These are phyloP conservation scores for Firmiana major DNA, from an alignment of 345 rosid genomes.

Conservation along the genomic window DNA sequence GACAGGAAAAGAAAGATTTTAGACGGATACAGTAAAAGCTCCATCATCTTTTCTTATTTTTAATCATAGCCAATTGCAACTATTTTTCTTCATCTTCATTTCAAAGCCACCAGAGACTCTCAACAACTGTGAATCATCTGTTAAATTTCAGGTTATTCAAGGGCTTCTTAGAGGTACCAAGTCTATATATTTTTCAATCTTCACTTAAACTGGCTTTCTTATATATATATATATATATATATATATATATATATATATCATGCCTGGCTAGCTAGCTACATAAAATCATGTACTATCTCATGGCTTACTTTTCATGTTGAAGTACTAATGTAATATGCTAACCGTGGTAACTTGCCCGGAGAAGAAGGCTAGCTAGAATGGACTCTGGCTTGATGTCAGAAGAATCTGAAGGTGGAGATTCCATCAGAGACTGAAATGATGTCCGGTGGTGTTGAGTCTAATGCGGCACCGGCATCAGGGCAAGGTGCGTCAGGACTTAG, in stretches of 20 bases:
- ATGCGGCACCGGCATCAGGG: constrained; percentile 12
- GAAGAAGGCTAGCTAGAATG: constrained; percentile 15
- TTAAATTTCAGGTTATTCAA: not conserved
- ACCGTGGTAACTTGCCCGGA: not conserved
- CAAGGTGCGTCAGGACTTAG: constrained; percentile 20
- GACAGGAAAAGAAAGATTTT: constrained; percentile 12
- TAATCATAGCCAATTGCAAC: not conserved
- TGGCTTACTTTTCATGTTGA: not conserved
- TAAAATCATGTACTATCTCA: not conserved
- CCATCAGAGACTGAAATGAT: constrained; percentile 18
- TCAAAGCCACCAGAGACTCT: not conserved
- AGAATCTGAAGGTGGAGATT: constrained; percentile 40
- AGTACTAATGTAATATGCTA: not conserved
- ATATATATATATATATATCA: no score
- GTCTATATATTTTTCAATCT: not conserved
- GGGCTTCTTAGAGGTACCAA: not conserved
- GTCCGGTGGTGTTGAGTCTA: not conserved
- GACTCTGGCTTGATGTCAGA: constrained; percentile 23
- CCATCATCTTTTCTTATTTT: constrained; percentile 10
- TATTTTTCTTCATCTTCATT: not conserved
- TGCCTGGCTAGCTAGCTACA: no score
- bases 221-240: not conserved
- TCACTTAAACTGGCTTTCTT: not conserved
- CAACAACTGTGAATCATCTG: not conserved
- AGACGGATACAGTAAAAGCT: not conserved